Evolutionary conservation across 164 flowering plant species (phyloP), one percentile per base, ranked within the genome.

Genomic region (Pachysandra terminalis): DNA sequence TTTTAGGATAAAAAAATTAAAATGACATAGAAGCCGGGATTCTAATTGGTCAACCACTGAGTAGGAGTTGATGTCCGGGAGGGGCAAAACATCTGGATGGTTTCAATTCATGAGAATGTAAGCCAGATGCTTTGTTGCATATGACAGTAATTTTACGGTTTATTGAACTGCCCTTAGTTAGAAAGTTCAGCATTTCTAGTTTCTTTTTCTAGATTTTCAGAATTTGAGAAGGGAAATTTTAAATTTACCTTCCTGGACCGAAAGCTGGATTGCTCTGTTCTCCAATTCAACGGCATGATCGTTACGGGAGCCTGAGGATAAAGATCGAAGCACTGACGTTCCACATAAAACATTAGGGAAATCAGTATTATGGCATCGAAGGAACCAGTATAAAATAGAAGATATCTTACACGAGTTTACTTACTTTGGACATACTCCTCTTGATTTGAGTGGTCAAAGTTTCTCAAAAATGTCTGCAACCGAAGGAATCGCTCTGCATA

Each of bases 221-320:
- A 62, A 22, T 62, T 49, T 9, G 10, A 5, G 45, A n/a, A n/a
- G n/a, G n/a, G n/a, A 65, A 53, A 53, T n/a, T 3, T 53, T 3
- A n/a, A 19, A 54, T n/a, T 70, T 81, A 90, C 98, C 96, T 89
- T 93, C 96, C 65, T 88, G 90, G 69, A 90, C 63, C 13, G 89
- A 81, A 59, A 93, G 91, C 73, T 82, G 87, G 67, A 93, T 86
- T 64, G 93, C 78, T 70, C 90, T 85, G 74, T 82, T 89, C 71
- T 93, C 98, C 76, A 93, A 75, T 69, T 87, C 91, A 59, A 93
- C 82, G 23, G 96, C 98, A 76, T 83, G 90, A 66, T 73, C 76
- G 74, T 90, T 90, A 22, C 89, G 89, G 53, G 84, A 96, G 69
- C 71, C 83, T 21, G 93, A 75, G 22, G 96, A 78, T 32, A 90